Percentiles rank a stretch among this genome's conserved stretches.
These are phyloP conservation scores for Fraxinus platypoda DNA, from an alignment of 305 asterid genomes.

Conservation along the genomic window DNA sequence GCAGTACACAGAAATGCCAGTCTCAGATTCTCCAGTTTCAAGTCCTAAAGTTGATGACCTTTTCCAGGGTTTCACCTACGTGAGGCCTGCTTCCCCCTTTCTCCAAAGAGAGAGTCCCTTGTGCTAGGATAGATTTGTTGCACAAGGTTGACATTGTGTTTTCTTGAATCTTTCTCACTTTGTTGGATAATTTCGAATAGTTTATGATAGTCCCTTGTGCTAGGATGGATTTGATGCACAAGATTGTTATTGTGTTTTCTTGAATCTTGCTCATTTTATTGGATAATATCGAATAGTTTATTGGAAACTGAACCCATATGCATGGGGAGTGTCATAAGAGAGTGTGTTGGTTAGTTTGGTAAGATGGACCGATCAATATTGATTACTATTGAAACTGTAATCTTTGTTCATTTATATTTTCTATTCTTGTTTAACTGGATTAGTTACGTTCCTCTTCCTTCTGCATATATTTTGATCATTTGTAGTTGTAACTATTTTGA, in stretches of 20 bases:
- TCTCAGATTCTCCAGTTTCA: conserved; percentile 60
- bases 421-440: background rate
- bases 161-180: background rate
- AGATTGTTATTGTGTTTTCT: background rate
- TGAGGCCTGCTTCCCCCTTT: conserved; percentile 52
- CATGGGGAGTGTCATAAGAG: background rate
- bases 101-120: conserved; percentile 36
- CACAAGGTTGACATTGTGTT: background rate
- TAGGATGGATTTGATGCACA: conserved; percentile 18
- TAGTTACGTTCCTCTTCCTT: no score
- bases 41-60: conserved; percentile 49
- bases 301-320: background rate
- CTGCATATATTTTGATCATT: background rate
- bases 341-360: background rate
- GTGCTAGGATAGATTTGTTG: conserved; percentile 22
- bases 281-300: background rate
- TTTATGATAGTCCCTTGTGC: conserved; percentile 23
- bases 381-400: background rate
- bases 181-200: background rate
- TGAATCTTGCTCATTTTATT: background rate
- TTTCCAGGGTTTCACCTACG: conserved; percentile 58
- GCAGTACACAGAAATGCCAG: conserved; percentile 63
- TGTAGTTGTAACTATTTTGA: background rate
- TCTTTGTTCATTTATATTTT: background rate
- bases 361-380: background rate